These are phyloP conservation scores for Pseudonectria foliicola DNA, from an alignment of 2,329 filamentous ascomycete species.

Conservation along the genomic window DNA sequence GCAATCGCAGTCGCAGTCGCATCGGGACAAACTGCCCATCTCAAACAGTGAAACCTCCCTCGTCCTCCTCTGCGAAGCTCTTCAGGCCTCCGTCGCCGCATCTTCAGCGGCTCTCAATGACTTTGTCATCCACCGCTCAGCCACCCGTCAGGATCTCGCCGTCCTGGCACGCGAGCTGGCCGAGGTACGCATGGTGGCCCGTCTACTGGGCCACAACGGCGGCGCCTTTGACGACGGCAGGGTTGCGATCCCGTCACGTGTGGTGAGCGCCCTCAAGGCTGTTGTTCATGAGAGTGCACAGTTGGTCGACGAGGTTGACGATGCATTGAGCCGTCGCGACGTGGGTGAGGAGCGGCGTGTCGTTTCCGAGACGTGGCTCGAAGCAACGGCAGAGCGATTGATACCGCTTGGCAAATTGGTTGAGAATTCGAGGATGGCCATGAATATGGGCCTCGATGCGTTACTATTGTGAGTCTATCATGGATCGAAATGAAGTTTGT, in stretches of 20 bases:
- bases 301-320: constrained; percentile 16
- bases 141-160: constrained; percentile 17
- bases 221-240: constrained; percentile 9
- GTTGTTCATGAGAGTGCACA: constrained; percentile 13
- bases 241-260: constrained; percentile 6
- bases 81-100: constrained; percentile 13
- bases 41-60: constrained; percentile 1
- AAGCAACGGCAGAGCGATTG: constrained; percentile 18
- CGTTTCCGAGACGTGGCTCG: constrained; percentile 9
- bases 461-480: constrained; percentile 12
- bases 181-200: constrained; percentile 19
- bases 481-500: no score
- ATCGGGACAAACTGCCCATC: no score
- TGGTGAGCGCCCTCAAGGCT: constrained; percentile 10
- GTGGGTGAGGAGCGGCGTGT: constrained; percentile 4
- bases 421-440: constrained; percentile 15
- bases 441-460: constrained; percentile 18
- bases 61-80: constrained; percentile 13
- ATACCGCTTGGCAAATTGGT: constrained; percentile 12
- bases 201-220: constrained; percentile 18
- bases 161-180: constrained; percentile 21
- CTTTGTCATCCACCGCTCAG: constrained; percentile 18
- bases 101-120: constrained; percentile 15
- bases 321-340: constrained; percentile 10
- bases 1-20: no score